Conservation (phyloP, 345 rosid species). For the Aurinia saxatilis region DNA sequence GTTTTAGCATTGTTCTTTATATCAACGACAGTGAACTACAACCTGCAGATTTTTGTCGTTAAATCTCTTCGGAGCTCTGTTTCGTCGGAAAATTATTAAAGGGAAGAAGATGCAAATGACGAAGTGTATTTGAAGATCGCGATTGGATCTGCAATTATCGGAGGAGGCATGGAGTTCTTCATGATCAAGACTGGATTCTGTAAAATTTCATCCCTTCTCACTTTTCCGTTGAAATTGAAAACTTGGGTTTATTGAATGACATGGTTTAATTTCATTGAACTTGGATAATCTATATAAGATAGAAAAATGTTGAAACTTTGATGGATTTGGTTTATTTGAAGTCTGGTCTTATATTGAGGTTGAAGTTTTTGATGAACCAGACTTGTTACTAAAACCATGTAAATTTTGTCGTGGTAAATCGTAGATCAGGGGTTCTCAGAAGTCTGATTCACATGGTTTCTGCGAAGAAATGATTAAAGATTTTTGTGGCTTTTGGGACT, state of each 20-base stretch:
- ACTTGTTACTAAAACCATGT: no score
- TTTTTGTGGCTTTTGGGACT: no score
- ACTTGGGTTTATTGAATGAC: background rate
- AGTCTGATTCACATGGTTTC: no score
- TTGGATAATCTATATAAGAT: background rate
- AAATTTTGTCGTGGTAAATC: no score
- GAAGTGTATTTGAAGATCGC: conserved; percentile 84
- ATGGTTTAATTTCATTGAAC: background rate
- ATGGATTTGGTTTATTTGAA: background rate
- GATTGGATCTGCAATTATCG: conserved; percentile 56
- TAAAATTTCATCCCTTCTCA: conserved; percentile 37
- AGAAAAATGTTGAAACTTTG: background rate
- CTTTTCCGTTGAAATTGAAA: background rate
- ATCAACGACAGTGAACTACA: no score
- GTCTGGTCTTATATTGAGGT: no score
- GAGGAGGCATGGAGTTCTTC: conserved; percentile 90
- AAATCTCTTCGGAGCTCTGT: no score
- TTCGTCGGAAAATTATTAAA: no score
- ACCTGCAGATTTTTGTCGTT: background rate
- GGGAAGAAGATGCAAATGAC: conserved; percentile 16
- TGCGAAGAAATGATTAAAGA: no score
- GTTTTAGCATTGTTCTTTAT: no score
- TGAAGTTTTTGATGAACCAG: no score
- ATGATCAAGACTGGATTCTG: conserved; percentile 96
- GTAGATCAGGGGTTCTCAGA: no score